Base-by-base conservation (phyloP, 2,329 filamentous ascomycete genomes). In the Arthrobotrys sinensis region DNA sequence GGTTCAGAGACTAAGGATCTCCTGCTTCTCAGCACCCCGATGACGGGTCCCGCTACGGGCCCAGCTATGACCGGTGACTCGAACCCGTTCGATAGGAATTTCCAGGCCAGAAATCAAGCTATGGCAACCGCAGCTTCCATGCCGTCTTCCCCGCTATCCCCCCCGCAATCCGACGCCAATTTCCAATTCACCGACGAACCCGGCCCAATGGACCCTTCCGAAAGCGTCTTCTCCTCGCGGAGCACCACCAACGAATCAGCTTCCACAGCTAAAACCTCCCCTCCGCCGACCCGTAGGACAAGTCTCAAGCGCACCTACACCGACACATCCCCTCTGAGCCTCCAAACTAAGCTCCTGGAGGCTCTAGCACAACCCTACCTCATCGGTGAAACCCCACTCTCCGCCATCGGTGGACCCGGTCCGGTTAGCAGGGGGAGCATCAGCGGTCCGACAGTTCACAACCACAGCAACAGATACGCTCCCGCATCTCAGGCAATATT, bases 401-500 rank as follows among this genome's bases (percentile, higher is more conserved):
- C 36, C 21, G 80, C 80, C 52, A 70, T 79, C n/a, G 63, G 77
- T 4, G 79, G 70, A 24, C 60, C 70, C 24, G 76, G 70, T 3
- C 80, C 80, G 11, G 52, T 73, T 8, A 50, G 34, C 28, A 11
- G 45, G 28, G 70, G 34, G 38, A 80, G 76, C 55, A 79, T 81
- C 63, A 80, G 72, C 81, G 87, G 86, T 10, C 86, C 91, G 14
- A 86, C 88, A 8, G 88, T 93, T n/a, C 95, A 97, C 84, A 92
- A 92, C 7, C 94, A 97, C 84, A 92, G 93, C 73, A 96, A 93
- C 82, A 90, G 96, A 84, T 97, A 94, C 90, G 91, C 92, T 12
- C 94, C 94, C 6, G 93, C 93, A 48, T 93, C 95, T 4, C 96
- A 99, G 84, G 96, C 96, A 66, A 97, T 99, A 72, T 99, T 99